Percentiles rank a stretch among this genome's conserved stretches.
These are phyloP conservation scores for Helicostylum pulchrum DNA, from an alignment of 192 early-diverging fungal species.

Conservation along the genomic window DNA sequence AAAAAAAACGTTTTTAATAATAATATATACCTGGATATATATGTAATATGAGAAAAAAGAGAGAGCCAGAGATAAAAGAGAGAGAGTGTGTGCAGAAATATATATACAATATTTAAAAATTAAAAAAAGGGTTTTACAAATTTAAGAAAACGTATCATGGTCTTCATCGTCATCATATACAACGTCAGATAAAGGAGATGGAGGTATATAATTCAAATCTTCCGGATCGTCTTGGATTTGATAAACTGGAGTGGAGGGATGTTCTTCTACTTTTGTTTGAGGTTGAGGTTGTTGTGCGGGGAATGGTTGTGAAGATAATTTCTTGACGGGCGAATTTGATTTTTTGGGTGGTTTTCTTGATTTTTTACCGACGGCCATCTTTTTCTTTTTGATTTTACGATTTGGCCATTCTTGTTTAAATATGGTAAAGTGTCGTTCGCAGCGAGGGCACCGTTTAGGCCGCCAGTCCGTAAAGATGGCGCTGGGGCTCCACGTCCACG, in stretches of 20 bases:
- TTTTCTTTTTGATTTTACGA: slow-evolving; percentile 11
- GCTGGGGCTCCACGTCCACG: slow-evolving; percentile 35
- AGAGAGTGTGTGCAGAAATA: not conserved
- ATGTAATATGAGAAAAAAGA: no score
- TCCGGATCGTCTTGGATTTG: slow-evolving; percentile 17
- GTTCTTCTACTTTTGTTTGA: not conserved
- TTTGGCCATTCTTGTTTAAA: slow-evolving; percentile 32
- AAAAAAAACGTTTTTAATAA: not conserved
- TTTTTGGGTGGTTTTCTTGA: not conserved
- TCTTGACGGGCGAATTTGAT: not conserved
- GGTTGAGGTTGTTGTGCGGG: no score
- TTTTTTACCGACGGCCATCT: not conserved
- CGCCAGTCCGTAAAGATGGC: slow-evolving; percentile 23
- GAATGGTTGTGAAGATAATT: not conserved
- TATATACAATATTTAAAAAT: no score
- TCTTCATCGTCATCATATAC: not conserved
- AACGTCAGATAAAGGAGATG: slow-evolving; percentile 4
- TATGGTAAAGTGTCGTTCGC: slow-evolving; percentile 28
- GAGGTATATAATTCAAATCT: slow-evolving; percentile 16
- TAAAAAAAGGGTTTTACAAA: no score
- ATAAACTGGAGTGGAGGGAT: slow-evolving; percentile 1
- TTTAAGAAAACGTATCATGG: no score
- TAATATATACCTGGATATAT: not conserved
- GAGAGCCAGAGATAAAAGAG: no score
- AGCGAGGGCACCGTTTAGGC: slow-evolving; percentile 24